Evolutionary conservation across 345 rosid species (phyloP), one percentile per base, ranked within the genome.

Genomic region (Gossypium turneri): DNA sequence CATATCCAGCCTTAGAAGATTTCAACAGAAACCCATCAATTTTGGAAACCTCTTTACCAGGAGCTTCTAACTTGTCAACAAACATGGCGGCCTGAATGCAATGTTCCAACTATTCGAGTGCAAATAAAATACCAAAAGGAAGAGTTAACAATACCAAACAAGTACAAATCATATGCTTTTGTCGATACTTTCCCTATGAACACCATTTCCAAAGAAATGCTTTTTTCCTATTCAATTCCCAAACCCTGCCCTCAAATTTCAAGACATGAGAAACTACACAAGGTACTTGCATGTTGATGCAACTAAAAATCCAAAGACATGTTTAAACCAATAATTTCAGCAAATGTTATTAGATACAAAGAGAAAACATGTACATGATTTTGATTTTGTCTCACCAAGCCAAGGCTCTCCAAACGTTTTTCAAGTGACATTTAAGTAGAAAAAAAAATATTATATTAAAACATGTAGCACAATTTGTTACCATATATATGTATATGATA

Each of bases 291-390:
- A 24, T 24, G 19, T 24, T 48, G 38, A 47, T 24, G 41, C 24
- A 41, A 41, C n/a, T 38, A 63, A 0, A 1, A 17, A 15, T 43
- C 8, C 62, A 0, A 44, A 13, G 65, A 27, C 24, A 58, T 61
- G 38, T 12, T 58, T 38, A 43, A 44, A 70, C 55, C 73, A 70
- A 72, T 44, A 74, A 74, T 64, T 78, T 67, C 74, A 73, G 38
- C 48, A 29, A 50, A 53, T 45, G 58, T 19, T 66, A 53, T 45
- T 63, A 73, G 63, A 65, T 79, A 82, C 79, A 79, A 34, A 73
- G 75, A 75, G 71, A 66, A 34, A 75, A 27, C 81, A 79, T 83
- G 73, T 82, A 82, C 85, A 84, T 43, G 70, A 81, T 71, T 34
- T 70, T 73, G 74, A 74, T 74, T 53, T 79, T 76, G 72, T 70